Evolutionary conservation across 805 yeast species (phyloP).

Genomic region (Cyberlindnera petersonii): DNA sequence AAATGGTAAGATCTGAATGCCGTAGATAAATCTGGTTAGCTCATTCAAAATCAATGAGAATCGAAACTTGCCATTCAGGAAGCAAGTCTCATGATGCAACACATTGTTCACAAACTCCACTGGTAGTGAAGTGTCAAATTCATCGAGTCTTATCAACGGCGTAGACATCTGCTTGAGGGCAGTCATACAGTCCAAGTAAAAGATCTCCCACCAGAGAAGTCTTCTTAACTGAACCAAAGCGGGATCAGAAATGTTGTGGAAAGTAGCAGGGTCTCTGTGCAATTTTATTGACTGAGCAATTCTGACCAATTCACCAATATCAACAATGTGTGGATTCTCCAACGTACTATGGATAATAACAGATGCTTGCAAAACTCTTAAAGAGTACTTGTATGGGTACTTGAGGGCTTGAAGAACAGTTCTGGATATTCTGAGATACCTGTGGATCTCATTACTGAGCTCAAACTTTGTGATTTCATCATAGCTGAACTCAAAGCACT

Average conservation of each 20-base stretch:
- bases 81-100: slow-evolving; percentile 43
- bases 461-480: slow-evolving; percentile 29
- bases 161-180: slow-evolving; percentile 52
- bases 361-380: slow-evolving; percentile 42
- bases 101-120: slow-evolving; percentile 38
- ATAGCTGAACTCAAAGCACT: slow-evolving; percentile 54
- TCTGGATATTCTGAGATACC: slow-evolving; percentile 46
- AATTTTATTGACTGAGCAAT: slow-evolving; percentile 53
- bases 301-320: slow-evolving; percentile 50
- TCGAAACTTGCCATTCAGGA: slow-evolving; percentile 50
- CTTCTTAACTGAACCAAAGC: slow-evolving; percentile 50
- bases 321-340: slow-evolving; percentile 54
- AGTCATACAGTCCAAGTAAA: slow-evolving; percentile 53
- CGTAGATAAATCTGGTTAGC: slow-evolving; percentile 47
- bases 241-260: slow-evolving; percentile 45
- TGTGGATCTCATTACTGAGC: slow-evolving; percentile 42
- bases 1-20: slow-evolving; percentile 40
- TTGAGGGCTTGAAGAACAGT: slow-evolving; percentile 46
- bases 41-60: slow-evolving; percentile 51
- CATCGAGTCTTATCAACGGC: slow-evolving; percentile 49
- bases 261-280: slow-evolving; percentile 56
- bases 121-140: slow-evolving; percentile 55
- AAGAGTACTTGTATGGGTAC: slow-evolving; percentile 43
- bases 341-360: slow-evolving; percentile 49
- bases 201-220: slow-evolving; percentile 65